A percentile compares a stretch with the other conserved stretches of the same genome.
Evolutionary conservation across 768 basidiomycete genomes (phyloP).

Genomic region (Suillus tomentosus): DNA sequence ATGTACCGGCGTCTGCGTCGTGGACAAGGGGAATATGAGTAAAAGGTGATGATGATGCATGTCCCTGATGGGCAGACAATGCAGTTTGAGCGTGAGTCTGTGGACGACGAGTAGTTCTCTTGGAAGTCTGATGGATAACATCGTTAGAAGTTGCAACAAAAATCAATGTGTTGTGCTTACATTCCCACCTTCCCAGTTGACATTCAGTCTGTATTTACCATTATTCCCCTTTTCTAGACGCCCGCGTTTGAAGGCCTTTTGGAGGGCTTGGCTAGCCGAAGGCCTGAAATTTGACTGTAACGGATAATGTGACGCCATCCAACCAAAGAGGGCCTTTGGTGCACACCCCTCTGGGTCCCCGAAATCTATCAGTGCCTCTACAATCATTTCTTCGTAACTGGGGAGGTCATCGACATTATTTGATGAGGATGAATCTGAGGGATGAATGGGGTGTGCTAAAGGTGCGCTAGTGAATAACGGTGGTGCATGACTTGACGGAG

Average conservation of each 20-base stretch:
- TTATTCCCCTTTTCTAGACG: constrained; percentile 73
- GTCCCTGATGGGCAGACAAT: constrained; percentile 31
- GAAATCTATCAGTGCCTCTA: constrained; percentile 69
- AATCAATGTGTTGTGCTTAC: constrained; percentile 45
- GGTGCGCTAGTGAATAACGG: constrained; percentile 25
- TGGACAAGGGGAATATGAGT: constrained; percentile 53
- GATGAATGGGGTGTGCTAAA: constrained; percentile 25
- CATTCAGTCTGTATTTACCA: constrained; percentile 76
- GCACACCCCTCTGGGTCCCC: constrained; percentile 74
- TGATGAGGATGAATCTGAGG: constrained; percentile 22
- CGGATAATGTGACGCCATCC: constrained; percentile 84
- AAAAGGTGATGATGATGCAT: constrained; percentile 50
- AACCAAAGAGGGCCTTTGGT: constrained; percentile 81
- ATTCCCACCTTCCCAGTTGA: constrained; percentile 79
- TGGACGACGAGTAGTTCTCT: constrained; percentile 77
- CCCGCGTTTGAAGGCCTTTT: constrained; percentile 83
- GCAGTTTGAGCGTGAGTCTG: constrained; percentile 46
- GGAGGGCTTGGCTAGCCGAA: constrained; percentile 85
- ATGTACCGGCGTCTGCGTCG: constrained; percentile 35
- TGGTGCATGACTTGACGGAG: constrained; percentile 32
- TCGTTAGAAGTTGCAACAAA: background rate
- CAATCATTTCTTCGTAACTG: constrained; percentile 92
- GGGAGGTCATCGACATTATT: constrained; percentile 59
- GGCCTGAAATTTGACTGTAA: constrained; percentile 88
- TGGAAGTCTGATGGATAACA: constrained; percentile 55